Evolutionary conservation across 2,329 filamentous ascomycete genomes (phyloP).

Genomic region (Exophiala bonariae): DNA sequence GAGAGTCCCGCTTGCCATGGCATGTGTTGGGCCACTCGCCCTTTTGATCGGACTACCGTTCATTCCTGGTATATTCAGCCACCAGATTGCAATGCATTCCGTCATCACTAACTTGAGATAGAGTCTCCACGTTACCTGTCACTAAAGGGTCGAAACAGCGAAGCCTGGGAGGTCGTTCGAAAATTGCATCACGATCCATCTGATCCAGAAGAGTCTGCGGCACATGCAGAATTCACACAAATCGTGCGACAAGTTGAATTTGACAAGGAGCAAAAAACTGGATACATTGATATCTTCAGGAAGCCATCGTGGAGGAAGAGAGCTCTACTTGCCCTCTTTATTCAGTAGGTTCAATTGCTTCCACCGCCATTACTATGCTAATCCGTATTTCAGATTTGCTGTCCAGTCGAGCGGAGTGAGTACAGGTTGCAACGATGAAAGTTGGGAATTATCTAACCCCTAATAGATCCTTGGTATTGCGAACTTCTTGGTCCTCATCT

Average conservation of each 20-base stretch:
- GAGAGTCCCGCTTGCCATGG: slow-evolving; percentile 15
- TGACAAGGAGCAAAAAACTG: slow-evolving; percentile 17
- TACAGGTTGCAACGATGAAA: neutral
- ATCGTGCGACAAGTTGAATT: slow-evolving; percentile 18
- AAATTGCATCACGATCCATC: slow-evolving; percentile 15
- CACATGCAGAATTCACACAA: slow-evolving; percentile 17
- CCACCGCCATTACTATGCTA: neutral
- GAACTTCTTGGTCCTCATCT: slow-evolving; percentile 43
- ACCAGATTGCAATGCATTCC: neutral
- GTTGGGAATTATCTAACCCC: too few species aligned
- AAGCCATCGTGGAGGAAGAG: slow-evolving; percentile 19
- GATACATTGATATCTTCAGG: slow-evolving; percentile 19
- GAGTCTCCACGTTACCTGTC: slow-evolving; percentile 15
- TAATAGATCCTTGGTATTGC: slow-evolving; percentile 29
- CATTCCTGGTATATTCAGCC: slow-evolving; percentile 19
- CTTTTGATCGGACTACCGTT: slow-evolving; percentile 15
- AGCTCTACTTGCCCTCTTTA: slow-evolving; percentile 13
- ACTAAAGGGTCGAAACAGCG: slow-evolving; percentile 9
- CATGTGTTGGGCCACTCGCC: slow-evolving; percentile 8
- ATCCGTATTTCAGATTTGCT: slow-evolving; percentile 16
- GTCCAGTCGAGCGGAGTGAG: slow-evolving; percentile 32
- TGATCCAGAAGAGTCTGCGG: slow-evolving; percentile 10
- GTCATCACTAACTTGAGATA: neutral
- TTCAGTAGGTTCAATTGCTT: slow-evolving; percentile 10
- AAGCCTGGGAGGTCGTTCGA: slow-evolving; percentile 14